Base-by-base conservation (phyloP, 352 stramenopile species). In the Globisporangium echinulatum region DNA sequence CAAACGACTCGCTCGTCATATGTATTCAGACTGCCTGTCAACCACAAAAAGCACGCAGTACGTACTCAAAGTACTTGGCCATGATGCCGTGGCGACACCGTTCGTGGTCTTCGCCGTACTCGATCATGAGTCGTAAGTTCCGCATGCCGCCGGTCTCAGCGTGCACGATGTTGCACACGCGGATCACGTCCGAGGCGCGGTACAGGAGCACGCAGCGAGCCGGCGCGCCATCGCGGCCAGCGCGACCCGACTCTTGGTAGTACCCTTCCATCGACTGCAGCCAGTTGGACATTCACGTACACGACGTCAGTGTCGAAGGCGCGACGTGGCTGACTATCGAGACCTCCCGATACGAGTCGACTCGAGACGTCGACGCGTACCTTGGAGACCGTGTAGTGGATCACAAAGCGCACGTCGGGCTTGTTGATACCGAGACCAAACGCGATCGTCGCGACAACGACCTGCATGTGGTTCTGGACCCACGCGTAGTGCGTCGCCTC, bases 191-290 rank as follows among this genome's bases (percentile, higher is more conserved):
- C 10, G 73, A 77, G 0, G 72, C 58, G 10, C 72, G 73, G 58
- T 96, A 98, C 68, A 96, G 85, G 36, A 98, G 60, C 8, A 96
- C 70, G 63, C 92, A 97, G n/a, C 87, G 74, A 7, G 85, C 74
- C 11, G 87, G 64, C 1, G 92, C 67, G 7, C 97, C 96, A 73
- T 99, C 97, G 39, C 97, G 81, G 46, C 97, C 97, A 47, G 92
- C 97, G 51, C 97, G 77, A 7, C 97, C 97, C 13, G 86, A 96
- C 75, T 99, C 96, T 74, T 99, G 96, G 64, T 98, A 99, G 65
- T 99, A 99, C 0, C 88, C 95, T 76, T 99, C 97, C 44, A 99
- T 70, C 8, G 85, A 97, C 76, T 87, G 60, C 33, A 53, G 48
- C 25, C 25, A 25, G 25, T 25, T 25, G 25, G 25, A 25, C 25